Base-by-base conservation (phyloP, 2,329 filamentous ascomycete genomes). In the Sarocladiaceae sp. region DNA sequence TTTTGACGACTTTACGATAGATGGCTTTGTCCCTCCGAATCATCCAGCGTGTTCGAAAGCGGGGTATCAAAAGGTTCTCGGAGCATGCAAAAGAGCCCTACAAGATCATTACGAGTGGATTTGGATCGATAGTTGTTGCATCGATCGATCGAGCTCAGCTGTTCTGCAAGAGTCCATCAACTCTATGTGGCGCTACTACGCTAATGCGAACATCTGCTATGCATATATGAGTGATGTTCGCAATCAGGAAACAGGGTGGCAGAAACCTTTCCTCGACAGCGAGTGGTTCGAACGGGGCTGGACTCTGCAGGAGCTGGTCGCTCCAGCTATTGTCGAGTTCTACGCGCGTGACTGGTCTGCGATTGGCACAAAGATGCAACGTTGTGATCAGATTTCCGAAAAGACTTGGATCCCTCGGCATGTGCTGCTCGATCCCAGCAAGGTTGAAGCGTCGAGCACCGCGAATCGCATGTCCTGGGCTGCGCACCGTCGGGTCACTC, bases 381-480 rank as follows among this genome's bases (percentile, higher is more conserved):
- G 40, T 5, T n/a, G 25, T 2, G n/a, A 44, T 3, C 3, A 53
- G 23, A 18, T 55, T 22, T 20, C 22, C 36, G 40, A 31, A 23
- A 53, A 39, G 13, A 50, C 46, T 11, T 22, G 10, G 8, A 12
- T 50, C 26, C 7, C 22, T n/a, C 10, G 13, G 13, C 26, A 50
- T 28, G 20, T 42, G 33, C 46, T 50, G 10, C 29, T 33, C 15
- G 29, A 33, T 33, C 29, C 29, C 8, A 15, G 15, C 29, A 10
- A 15, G 10, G 29, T 18, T 8, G 46, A 33, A 17, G 26, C 46
- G 7, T 8, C 4, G 4, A 50, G 25, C 26, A 28, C n/a, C 35
- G 12, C 23, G 15, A 29, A 54, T 28, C 54, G 58, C 36, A 62
- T 66, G 60, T 60, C 56, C 8, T 66, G 62, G 62, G 61, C 59